Evolutionary conservation across 2,329 filamentous ascomycete species (phyloP), one percentile per base, ranked within the genome.

Genomic region (Penicillium sp.): DNA sequence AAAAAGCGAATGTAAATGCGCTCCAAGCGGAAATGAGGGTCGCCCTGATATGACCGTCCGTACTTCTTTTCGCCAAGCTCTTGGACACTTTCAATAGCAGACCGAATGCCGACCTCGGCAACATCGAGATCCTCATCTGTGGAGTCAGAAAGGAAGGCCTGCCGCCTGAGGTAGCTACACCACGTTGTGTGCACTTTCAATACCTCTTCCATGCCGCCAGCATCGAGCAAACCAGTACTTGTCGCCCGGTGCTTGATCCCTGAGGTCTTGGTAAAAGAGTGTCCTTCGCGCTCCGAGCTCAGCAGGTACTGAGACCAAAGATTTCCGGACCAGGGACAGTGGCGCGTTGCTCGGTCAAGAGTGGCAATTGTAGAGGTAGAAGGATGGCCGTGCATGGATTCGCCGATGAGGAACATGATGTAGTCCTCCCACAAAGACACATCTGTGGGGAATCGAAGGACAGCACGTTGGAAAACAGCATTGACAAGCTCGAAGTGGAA

Each of bases 231-330:
- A 7, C 89, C 85, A 25, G 88, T 89, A 62, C 85, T 88, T 0
- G 90, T 97, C 5, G 93, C 93, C 38, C 84, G 84, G 67, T 96
- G 89, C 69, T 98, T 98, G 66, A 96, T 90, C 36, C 83, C 79
- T 59, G 94, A 88, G 45, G 97, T 88, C 43, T 88, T 85, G 25
- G 84, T 76, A 60, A 95, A 95, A 0, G 85, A 77, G 53, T 84
- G 79, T 32, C 81, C 80, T 51, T 88, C 85, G 39, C 88, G 81
- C 69, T 97, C 93, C 3, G 89, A 87, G 18, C 84, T 85, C 45
- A 96, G 72, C 26, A 98, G 85, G 55, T 90, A 90, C 56, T 91
- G 84, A 5, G 88, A 88, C 93, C 93, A 98, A 5, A 98, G 77
- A 27, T 81, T 78, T 12, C 93, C 93, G 5, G 90, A 94, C 86